A percentile compares a stretch with the other conserved stretches of the same genome.
Evolutionary conservation across 768 basidiomycete species (phyloP).

Genomic region (Termitomyces sp.): DNA sequence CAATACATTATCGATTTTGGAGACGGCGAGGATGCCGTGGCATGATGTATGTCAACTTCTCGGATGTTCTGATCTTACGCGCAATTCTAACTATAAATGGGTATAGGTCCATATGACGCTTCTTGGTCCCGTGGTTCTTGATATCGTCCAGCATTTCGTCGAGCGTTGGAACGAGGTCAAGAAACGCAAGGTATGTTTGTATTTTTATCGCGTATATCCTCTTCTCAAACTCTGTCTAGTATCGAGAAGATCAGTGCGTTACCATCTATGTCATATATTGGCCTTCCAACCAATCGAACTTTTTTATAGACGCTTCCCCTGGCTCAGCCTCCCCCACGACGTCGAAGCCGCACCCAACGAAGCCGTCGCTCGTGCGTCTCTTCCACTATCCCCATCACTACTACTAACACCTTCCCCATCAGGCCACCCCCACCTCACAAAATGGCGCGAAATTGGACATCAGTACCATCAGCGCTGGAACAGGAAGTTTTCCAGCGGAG

Average conservation of each 20-base stretch:
- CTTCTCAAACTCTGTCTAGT: slow-evolving; percentile 23
- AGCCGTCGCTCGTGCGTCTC: slow-evolving; percentile 47
- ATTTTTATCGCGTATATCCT: not conserved
- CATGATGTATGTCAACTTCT: slow-evolving; percentile 67
- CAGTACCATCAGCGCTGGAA: slow-evolving; percentile 68
- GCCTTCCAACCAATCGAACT: slow-evolving; percentile 31
- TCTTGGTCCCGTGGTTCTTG: slow-evolving; percentile 78
- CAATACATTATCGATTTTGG: slow-evolving; percentile 63
- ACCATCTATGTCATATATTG: slow-evolving; percentile 25
- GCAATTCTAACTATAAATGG: not conserved
- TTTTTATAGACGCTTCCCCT: slow-evolving; percentile 16
- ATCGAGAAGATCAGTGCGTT: slow-evolving; percentile 46
- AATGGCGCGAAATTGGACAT: slow-evolving; percentile 55
- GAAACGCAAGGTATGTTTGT: slow-evolving; percentile 60
- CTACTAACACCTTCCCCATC: not conserved
- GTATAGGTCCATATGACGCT: slow-evolving; percentile 80
- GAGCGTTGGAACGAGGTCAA: slow-evolving; percentile 93
- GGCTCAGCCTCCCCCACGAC: slow-evolving; percentile 82
- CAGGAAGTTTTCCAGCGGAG: slow-evolving; percentile 27
- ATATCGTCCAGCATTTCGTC: slow-evolving; percentile 87
- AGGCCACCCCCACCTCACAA: slow-evolving; percentile 68
- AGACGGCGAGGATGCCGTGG: slow-evolving; percentile 88
- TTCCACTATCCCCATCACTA: not conserved
- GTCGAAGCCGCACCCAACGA: slow-evolving; percentile 60
- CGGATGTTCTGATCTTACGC: not conserved